Conservation (phyloP, 2,329 filamentous ascomycete genomes). For the Fusarium irregulare region DNA sequence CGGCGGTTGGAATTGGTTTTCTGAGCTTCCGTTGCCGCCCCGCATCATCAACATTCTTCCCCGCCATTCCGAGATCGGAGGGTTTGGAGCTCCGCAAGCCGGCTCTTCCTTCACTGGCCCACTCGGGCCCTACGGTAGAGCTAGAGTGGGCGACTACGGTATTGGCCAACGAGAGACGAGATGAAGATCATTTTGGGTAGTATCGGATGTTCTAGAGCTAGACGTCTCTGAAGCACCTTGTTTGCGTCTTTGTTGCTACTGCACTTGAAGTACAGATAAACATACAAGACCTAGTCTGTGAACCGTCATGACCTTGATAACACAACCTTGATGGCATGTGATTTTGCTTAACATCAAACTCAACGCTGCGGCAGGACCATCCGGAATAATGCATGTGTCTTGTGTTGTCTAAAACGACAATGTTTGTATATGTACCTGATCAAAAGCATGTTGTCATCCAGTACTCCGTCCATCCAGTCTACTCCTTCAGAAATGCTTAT, state of each 20-base stretch:
- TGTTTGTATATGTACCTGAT: conserved; percentile 28
- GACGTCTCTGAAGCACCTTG: background rate
- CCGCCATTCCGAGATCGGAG: conserved; percentile 56
- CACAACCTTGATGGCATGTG: conserved; percentile 1
- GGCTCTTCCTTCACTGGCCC: conserved; percentile 36
- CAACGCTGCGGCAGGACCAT: background rate
- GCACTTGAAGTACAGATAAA: background rate
- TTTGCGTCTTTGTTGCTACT: background rate
- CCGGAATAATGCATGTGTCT: background rate
- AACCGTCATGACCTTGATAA: background rate
- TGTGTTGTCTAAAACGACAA: conserved; percentile 10
- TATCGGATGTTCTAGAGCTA: conserved; percentile 10
- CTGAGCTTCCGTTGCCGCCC: conserved; percentile 38
- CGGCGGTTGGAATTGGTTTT: conserved; percentile 14
- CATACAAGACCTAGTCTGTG: background rate
- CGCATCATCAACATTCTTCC: conserved; percentile 38
- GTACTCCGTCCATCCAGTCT: conserved; percentile 35
- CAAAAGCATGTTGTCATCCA: conserved; percentile 30
- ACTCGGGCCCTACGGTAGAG: conserved; percentile 31
- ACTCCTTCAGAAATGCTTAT: conserved; percentile 37
- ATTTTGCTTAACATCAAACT: background rate
- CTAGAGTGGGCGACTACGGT: conserved; percentile 21
- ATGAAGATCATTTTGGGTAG: conserved; percentile 37
- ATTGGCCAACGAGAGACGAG: conserved; percentile 39
- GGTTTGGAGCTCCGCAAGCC: conserved; percentile 29